Conservation (phyloP, 805 yeast species). For the Barnettozyma salicaria region DNA sequence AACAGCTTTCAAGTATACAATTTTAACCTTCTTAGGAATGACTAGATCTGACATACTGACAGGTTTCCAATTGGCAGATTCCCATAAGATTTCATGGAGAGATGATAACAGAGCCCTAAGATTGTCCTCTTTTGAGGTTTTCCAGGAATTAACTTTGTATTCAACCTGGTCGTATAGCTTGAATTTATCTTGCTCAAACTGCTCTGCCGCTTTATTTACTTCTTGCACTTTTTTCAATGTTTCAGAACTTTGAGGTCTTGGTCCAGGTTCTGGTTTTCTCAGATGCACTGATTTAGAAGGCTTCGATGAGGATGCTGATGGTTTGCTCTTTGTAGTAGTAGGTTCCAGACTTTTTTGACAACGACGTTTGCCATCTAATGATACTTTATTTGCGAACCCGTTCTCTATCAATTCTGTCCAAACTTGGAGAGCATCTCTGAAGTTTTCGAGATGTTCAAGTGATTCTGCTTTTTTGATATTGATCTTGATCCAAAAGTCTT, state of each 20-base stretch:
- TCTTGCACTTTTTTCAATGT: constrained; percentile 48
- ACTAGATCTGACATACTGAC: constrained; percentile 72
- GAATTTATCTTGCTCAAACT: constrained; percentile 52
- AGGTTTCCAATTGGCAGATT: constrained; percentile 58
- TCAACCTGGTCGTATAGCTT: constrained; percentile 60
- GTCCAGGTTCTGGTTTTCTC: constrained; percentile 6
- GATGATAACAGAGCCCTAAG: constrained; percentile 71
- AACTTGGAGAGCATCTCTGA: constrained; percentile 50
- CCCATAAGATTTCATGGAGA: constrained; percentile 62
- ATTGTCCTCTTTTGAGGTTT: constrained; percentile 70
- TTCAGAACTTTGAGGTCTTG: constrained; percentile 29
- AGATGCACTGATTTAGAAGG: constrained; percentile 2
- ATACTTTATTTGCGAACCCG: constrained; percentile 57
- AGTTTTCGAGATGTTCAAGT: constrained; percentile 71
- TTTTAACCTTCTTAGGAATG: constrained; percentile 82
- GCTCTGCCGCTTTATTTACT: constrained; percentile 39
- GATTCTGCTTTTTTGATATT: constrained; percentile 74
- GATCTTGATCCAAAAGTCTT: constrained; percentile 70
- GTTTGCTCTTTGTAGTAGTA: constrained; percentile 1
- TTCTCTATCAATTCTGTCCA: constrained; percentile 61
- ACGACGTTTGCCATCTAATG: constrained; percentile 78
- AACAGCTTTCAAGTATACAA: constrained; percentile 83
- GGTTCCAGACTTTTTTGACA: constrained; percentile 65
- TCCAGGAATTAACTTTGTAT: constrained; percentile 54
- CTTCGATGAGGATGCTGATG: constrained; percentile 34